Evolutionary conservation across 306 rosid species (phyloP), one percentile per base, ranked within the genome.

Genomic region (Purshia tridentata): DNA sequence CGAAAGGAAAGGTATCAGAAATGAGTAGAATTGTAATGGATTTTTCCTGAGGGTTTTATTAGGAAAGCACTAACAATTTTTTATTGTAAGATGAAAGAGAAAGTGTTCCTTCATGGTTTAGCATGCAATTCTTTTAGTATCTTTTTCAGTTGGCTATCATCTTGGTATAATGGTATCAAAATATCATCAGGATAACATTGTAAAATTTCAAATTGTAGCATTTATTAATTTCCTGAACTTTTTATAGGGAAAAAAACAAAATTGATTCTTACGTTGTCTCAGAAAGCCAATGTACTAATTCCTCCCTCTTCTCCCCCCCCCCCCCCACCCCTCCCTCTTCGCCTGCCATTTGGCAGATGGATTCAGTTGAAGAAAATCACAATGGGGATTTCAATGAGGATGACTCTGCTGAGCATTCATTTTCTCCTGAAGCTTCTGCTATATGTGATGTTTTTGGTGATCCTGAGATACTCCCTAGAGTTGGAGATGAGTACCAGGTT

Each of bases 401-500:
- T 68, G 88, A 67, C 65, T 81, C 74, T 54, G 78, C 84, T 15
- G 94, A 73, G 50, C 87, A 54, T 75, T 80, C 87, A 52, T 80
- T 82, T 69, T 79, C 85, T 61, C 80, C 72, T 1, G 91, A 88
- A 74, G 66, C 35, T 77, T 82, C 86, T 63, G 81, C 78, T 76
- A 70, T 9, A 64, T 89, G 60, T 79, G 82, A 83, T 81, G 77
- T 83, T 65, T 84, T 76, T 73, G 86, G 88, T 48, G 95, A 89
- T 39, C 88, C 91, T 0, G 92, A 88, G 39, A 73, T 82, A 76
- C 82, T 69, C 80, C 96, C 94, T 78, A 79, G 96, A 69, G 90
- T 89, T 58, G 98, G 97, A 63, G 78, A 82, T 51, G 78, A 88
- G 61, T 86, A 78, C 83, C 98, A 94, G 75, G 94, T 78, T 73